Evolutionary conservation across 2,329 filamentous ascomycete species (phyloP).

Genomic region (Calonectria ilicicola): DNA sequence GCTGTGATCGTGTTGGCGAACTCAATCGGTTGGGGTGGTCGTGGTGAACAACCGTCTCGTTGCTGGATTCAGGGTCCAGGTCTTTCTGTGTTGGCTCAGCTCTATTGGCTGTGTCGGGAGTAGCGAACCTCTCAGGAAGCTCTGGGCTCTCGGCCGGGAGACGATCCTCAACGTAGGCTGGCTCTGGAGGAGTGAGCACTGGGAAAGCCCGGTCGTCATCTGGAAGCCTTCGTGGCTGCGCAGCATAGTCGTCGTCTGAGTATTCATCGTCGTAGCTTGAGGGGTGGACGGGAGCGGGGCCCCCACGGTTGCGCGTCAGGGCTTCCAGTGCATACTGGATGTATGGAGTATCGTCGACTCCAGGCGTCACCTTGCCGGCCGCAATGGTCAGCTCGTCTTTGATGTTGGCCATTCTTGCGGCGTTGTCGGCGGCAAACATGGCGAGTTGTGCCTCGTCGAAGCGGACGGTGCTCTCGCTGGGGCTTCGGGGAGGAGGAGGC

Average conservation of each 20-base stretch:
- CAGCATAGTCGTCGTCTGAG: slow-evolving; percentile 46
- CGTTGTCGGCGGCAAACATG: slow-evolving; percentile 51
- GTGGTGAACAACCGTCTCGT: slow-evolving; percentile 35
- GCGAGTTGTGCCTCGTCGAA: slow-evolving; percentile 55
- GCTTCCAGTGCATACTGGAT: slow-evolving; percentile 92
- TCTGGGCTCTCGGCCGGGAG: slow-evolving; percentile 33
- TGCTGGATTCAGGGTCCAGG: slow-evolving; percentile 29
- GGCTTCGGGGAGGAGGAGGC: slow-evolving; percentile 12
- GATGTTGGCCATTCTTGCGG: slow-evolving; percentile 53
- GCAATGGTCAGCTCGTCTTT: slow-evolving; percentile 65
- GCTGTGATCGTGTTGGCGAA: slow-evolving; percentile 30
- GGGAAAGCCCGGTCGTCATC: slow-evolving; percentile 35
- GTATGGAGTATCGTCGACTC: slow-evolving; percentile 86
- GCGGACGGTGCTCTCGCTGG: slow-evolving; percentile 39
- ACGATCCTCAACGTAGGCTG: slow-evolving; percentile 45
- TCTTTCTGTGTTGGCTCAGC: slow-evolving; percentile 17
- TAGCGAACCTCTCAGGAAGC: slow-evolving; percentile 6
- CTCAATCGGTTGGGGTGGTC: slow-evolving; percentile 20
- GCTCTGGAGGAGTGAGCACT: slow-evolving; percentile 36
- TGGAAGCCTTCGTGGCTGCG: slow-evolving; percentile 32
- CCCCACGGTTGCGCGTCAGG: slow-evolving; percentile 79
- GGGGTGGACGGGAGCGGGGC: slow-evolving; percentile 63
- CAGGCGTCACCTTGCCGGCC: slow-evolving; percentile 74
- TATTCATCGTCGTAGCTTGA: slow-evolving; percentile 51
- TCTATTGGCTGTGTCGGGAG: not conserved